Evolutionary conservation across 371 early-diverging fungal genomes (phyloP).

Genomic region (Zopfochytrium polystomum): DNA sequence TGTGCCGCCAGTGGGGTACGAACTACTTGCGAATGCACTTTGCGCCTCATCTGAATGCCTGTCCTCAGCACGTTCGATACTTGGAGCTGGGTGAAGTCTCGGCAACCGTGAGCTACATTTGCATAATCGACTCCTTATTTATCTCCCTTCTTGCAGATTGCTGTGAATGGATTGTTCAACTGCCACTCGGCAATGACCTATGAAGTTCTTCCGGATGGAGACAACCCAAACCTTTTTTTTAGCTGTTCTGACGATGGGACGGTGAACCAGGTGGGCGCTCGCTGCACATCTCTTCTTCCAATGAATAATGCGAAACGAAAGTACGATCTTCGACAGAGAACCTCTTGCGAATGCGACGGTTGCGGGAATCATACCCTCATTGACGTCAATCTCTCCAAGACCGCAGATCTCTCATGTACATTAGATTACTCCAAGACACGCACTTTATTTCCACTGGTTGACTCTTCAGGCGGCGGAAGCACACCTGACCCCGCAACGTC

Average conservation of each 20-base stretch:
- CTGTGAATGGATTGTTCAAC: constrained; percentile 27
- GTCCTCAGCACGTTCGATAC: no score
- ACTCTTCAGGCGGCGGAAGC: constrained; percentile 2
- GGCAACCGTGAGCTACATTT: no score
- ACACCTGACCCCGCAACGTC: constrained; percentile 5
- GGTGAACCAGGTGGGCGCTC: constrained; percentile 22
- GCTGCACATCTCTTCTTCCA: background rate
- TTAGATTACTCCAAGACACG: background rate
- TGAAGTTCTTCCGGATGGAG: constrained; percentile 30
- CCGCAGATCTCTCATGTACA: no score
- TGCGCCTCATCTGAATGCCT: no score
- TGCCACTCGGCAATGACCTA: constrained; percentile 31
- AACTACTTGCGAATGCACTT: no score
- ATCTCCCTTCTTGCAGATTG: no score
- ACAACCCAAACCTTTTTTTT: constrained; percentile 24
- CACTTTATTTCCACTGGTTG: background rate
- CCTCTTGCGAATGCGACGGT: constrained; percentile 22
- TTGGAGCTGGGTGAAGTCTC: no score
- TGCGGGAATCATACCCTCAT: constrained; percentile 24
- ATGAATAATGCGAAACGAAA: background rate
- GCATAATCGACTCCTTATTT: no score
- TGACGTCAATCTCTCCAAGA: constrained; percentile 23
- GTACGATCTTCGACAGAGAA: constrained; percentile 23
- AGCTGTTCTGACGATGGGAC: constrained; percentile 33
- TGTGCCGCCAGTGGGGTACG: constrained; percentile 27